phyloP scores from a whole-genome alignment of 1,284 basidiomycete genomes.

The Salmacisia buchloeana region DNA sequence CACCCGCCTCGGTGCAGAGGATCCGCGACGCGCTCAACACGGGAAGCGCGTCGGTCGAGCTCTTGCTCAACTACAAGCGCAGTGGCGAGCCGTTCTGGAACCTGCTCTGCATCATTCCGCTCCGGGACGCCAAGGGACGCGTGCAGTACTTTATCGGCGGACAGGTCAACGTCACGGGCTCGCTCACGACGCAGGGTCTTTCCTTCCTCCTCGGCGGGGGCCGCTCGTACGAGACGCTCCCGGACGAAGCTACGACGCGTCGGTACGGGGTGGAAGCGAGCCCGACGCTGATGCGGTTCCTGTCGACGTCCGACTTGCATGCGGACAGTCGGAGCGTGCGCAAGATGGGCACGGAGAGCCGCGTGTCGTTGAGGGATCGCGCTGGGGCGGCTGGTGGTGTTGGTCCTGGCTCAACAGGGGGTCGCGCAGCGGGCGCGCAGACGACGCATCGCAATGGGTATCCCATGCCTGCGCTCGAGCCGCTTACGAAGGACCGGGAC shows the following conservation, averaged over 20 bases:
- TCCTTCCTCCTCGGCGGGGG: constrained; percentile 16
- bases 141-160: constrained; percentile 33
- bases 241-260: background rate
- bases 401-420: no score
- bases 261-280: background rate
- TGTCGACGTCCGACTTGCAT: background rate
- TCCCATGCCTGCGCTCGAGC: no score
- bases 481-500: no score
- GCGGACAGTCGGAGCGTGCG: no score
- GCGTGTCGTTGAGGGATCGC: no score
- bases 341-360: no score
- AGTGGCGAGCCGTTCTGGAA: constrained; percentile 34
- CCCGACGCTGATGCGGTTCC: background rate
- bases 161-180: constrained; percentile 17
- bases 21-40: constrained; percentile 26
- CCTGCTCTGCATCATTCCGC: constrained; percentile 37
- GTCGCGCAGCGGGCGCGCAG: background rate
- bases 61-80: constrained; percentile 41
- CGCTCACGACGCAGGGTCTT: constrained; percentile 14
- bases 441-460: no score
- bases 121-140: constrained; percentile 26
- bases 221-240: background rate
- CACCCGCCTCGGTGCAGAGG: constrained; percentile 17
- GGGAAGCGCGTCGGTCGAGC: constrained; percentile 23
- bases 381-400: no score